Evolutionary conservation across 495 filamentous ascomycete genomes (phyloP), one percentile per base, ranked within the genome.

Genomic region (Aspergillus sparsus): DNA sequence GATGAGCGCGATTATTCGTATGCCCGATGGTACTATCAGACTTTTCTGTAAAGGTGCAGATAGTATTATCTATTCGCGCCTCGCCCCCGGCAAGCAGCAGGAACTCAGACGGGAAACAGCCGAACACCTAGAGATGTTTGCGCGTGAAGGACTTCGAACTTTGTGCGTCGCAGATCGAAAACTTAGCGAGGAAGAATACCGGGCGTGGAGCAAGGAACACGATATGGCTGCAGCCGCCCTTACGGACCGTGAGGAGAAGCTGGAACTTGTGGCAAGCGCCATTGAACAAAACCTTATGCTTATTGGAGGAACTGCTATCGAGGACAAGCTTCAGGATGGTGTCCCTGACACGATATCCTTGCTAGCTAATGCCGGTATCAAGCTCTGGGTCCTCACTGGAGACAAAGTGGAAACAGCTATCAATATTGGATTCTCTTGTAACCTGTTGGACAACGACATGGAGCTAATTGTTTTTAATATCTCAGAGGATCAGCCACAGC

Each of bases 371-470:
- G 95, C 95, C 51, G 95, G 95, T 60, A 97, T 99, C 75, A 99
- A 99, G 70, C 84, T 99, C n/a, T 99, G 95, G 95, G 95, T 99
- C 57, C 78, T 99, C 47, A 99, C 95, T 35, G 95, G 95, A 56
- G 95, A 99, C 79, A 99, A 97, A 75, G 93, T 98, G 49, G 95
- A 98, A 74, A 99, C 95, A 49, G 95, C 95, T 44, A 98, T 99
- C 83, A 99, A 99, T 74, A 99, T 99, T 72, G 95, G 95, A 18
- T 99, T 98, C 75, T 98, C 95, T 11, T 98, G 95, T 81, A 99
- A 99, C 61, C 83, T 99, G 37, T 83, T 99, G 45, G 89, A 93
- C 75, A 99, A 97, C 72, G 88, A 94, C 61, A 97, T 99, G 95
- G 94, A 99, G 62, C 79, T 99, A 47, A 89, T 99, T 64, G 85